Base-by-base conservation (phyloP, 2,329 filamentous ascomycete species). In the Colletotrichum ledebouriae region DNA sequence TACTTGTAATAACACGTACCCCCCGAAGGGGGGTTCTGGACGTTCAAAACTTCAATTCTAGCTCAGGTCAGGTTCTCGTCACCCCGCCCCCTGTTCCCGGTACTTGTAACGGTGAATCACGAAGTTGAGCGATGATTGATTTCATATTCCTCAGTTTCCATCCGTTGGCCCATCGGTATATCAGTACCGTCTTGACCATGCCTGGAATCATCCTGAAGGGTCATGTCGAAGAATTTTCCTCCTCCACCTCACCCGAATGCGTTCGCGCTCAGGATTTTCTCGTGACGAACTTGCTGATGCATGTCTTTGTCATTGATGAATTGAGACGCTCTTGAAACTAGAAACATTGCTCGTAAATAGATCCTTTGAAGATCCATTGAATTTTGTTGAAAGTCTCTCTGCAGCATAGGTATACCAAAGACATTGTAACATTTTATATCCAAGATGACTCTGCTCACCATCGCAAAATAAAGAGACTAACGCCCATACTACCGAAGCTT, bases 371-470 rank as follows among this genome's bases (percentile, higher is more conserved):
- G 37, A 12, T 39, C 37, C 1, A 15, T 39, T 15, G 37, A 39
- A 39, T 39, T 39, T 39, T 34, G 13, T 15, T 34, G 2, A 34
- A 12, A 29, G 34, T 22, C 6, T 9, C 29, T 39, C 10, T 39
- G 20, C 1, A 12, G 3, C 52, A 29, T 15, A 20, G 6, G 10
- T 12, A 20, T 33, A 33, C 15, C 20, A 17, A 13, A 39, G 17
- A 44, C 9, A 63, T 53, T 41, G 33, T 4, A 37, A n/a, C 64
- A 52, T 46, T n/a, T 50, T 49, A 20, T 41, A n/a, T 39, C 20
- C 29, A 25, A 7, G 22, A 57, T 20, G 41, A 65, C 37, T 47
- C 29, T 39, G 37, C 12, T 59, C 37, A 39, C 25, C 33, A 11
- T 15, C 6, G 17, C 33, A 33, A 22, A 29, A 25, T 15, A 3